Base-by-base conservation (phyloP, 768 basidiomycete species). In the Exsudoporus frostii region DNA sequence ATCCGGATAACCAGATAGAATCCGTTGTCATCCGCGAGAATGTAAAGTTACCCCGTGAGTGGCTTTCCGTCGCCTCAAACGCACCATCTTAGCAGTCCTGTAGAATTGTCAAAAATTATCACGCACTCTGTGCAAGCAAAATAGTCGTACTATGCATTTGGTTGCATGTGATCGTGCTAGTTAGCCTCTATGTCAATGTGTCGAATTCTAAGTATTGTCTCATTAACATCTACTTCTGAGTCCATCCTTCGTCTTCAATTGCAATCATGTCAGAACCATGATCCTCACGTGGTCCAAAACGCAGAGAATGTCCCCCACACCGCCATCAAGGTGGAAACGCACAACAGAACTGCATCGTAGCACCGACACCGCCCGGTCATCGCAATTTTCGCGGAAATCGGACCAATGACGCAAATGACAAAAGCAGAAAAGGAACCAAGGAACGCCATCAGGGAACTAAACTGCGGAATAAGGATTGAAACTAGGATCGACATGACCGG, bases 371-470 rank as follows among this genome's bases (percentile, higher is more conserved):
- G 72, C 5, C 79, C 73, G 22, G 78, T 73, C 51, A 92, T 71
- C 45, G 75, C 77, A 15, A 86, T 72, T 65, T 89, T 89, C 5
- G 87, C 88, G 24, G 80, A 74, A 36, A 95, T 74, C 5, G 92
- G 94, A 10, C 86, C 82, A 54, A 91, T 83, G 22, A 90, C 79
- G 56, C 88, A 89, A 22, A 92, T 77, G 62, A 85, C 73, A 58
- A 85, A 85, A 0, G 92, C 88, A 33, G 86, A 85, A 68, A 92
- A 92, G n/a, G 90, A 86, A 3, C 95, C 95, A 48, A 98, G 74
- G 68, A 97, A 90, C 1, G 92, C 90, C 89, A 94, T 92, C 69
- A 87, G 74, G 5, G 84, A 77, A 57, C 85, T 83, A 70, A 95
- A 95, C 49, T 89, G 81, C 6, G 92, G 92, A 20, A 94, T 68